A percentile compares a stretch with the other conserved stretches of the same genome.
Conservation (phyloP, 352 stramenopile genomes). For the Pythium aquatile region DNA sequence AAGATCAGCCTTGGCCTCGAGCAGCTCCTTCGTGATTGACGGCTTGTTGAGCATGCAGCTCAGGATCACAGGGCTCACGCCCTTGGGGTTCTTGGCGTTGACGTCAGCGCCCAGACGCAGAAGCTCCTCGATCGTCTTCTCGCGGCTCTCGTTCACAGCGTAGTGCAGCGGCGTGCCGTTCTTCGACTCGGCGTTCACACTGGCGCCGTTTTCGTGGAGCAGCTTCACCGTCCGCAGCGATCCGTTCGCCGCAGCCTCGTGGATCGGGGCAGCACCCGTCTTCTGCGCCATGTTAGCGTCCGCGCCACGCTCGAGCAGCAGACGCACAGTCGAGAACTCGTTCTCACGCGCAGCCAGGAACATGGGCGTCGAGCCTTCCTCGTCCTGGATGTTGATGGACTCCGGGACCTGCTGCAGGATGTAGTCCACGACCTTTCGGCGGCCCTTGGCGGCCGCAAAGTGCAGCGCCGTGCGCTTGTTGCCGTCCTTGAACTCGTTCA, state of each 20-base stretch:
- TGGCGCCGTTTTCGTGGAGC: constrained; percentile 43
- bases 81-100: constrained; percentile 61
- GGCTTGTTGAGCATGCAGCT: constrained; percentile 80
- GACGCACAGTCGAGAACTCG: constrained; percentile 64
- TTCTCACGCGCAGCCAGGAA: constrained; percentile 76
- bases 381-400: constrained; percentile 63
- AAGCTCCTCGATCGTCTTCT: constrained; percentile 72
- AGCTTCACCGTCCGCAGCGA: constrained; percentile 28
- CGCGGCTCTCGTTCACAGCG: constrained; percentile 75
- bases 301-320: constrained; percentile 57
- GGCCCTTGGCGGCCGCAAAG: constrained; percentile 75
- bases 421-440: constrained; percentile 70
- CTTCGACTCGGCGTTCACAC: constrained; percentile 57
- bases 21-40: constrained; percentile 51
- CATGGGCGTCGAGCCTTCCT: constrained; percentile 67
- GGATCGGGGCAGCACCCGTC: constrained; percentile 62
- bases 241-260: constrained; percentile 67
- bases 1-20: constrained; percentile 42
- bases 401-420: constrained; percentile 62
- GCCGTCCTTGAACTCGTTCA: constrained; percentile 78
- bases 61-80: constrained; percentile 74
- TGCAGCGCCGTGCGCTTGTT: constrained; percentile 80
- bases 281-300: constrained; percentile 53
- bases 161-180: constrained; percentile 80
- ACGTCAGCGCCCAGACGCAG: constrained; percentile 59